phyloP scores from a whole-genome alignment of 2,329 filamentous ascomycete species.

The Sclerotinia nivalis region DNA sequence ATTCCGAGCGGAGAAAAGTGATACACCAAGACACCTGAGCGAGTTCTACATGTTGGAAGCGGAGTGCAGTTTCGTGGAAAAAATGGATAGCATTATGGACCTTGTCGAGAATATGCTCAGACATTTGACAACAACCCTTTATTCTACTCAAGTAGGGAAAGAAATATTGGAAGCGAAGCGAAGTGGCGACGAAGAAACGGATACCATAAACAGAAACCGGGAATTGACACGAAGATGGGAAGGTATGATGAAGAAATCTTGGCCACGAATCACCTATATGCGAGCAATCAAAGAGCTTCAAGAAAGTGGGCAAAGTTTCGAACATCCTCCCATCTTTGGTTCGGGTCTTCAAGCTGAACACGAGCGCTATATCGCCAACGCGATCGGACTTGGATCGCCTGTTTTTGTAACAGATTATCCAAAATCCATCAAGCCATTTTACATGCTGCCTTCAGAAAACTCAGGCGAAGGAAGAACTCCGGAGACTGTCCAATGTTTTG shows the following conservation, averaged over 20 bases:
- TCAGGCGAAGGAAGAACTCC: conserved; percentile 7
- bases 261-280: conserved; percentile 82
- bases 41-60: conserved; percentile 99
- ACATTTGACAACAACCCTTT: conserved; percentile 49
- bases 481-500: conserved; percentile 68
- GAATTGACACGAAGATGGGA: conserved; percentile 70
- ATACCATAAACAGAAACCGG: conserved; percentile 28
- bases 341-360: conserved; percentile 84
- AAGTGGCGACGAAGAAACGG: conserved; percentile 21
- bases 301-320: conserved; percentile 60
- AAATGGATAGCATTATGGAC: conserved; percentile 71
- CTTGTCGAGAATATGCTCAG: conserved; percentile 79
- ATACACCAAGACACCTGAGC: conserved; percentile 89
- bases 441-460: conserved; percentile 63
- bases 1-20: conserved; percentile 89
- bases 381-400: conserved; percentile 57
- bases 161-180: conserved; percentile 48
- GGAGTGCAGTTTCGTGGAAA: conserved; percentile 76
- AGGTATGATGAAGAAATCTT: conserved; percentile 59
- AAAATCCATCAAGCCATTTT: conserved; percentile 87
- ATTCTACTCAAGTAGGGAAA: conserved; percentile 50
- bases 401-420: conserved; percentile 95
- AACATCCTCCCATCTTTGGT: conserved; percentile 68
- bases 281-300: conserved; percentile 72
- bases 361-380: conserved; percentile 79